Evolutionary conservation across 257 asterid genomes (phyloP).

Genomic region (Scutellaria baicalensis): DNA sequence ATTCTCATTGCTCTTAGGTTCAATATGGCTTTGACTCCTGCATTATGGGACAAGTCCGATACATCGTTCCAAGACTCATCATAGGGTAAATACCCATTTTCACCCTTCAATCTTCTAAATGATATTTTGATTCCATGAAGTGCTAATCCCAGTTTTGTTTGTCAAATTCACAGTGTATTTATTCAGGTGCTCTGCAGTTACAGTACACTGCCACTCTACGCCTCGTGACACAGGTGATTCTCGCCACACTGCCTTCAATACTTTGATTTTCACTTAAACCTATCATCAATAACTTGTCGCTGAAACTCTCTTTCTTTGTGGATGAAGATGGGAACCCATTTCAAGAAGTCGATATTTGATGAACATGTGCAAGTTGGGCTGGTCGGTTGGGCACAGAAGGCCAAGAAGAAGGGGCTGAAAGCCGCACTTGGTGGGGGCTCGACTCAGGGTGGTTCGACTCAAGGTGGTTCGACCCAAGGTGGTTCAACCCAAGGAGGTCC

Average conservation of each 20-base stretch:
- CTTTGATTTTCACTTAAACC: background rate
- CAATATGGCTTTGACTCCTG: slow-evolving; percentile 89
- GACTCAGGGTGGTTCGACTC: slow-evolving; percentile 33
- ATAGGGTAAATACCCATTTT: slow-evolving; percentile 50
- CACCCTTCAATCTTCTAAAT: background rate
- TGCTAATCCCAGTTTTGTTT: background rate
- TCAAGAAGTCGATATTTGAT: slow-evolving; percentile 87
- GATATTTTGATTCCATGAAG: too few relatives aligned
- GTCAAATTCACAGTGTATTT: slow-evolving; percentile 43
- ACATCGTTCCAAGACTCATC: slow-evolving; percentile 75
- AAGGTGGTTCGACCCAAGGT: slow-evolving; percentile 28
- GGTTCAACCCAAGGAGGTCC: slow-evolving; percentile 29
- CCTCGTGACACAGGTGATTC: slow-evolving; percentile 88
- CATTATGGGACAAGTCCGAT: slow-evolving; percentile 85
- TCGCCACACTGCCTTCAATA: background rate
- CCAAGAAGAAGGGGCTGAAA: slow-evolving; percentile 51
- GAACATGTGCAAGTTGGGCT: slow-evolving; percentile 87
- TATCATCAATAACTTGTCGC: background rate
- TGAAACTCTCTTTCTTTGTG: background rate
- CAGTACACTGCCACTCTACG: slow-evolving; percentile 89
- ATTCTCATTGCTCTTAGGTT: slow-evolving; percentile 32
- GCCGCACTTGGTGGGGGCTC: slow-evolving; percentile 34
- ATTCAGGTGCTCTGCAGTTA: slow-evolving; percentile 93
- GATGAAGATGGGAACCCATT: slow-evolving; percentile 86
- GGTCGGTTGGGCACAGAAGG: slow-evolving; percentile 84